phyloP scores from a whole-genome alignment of 1,284 basidiomycete genomes.

The Ganoderma lingzhi region DNA sequence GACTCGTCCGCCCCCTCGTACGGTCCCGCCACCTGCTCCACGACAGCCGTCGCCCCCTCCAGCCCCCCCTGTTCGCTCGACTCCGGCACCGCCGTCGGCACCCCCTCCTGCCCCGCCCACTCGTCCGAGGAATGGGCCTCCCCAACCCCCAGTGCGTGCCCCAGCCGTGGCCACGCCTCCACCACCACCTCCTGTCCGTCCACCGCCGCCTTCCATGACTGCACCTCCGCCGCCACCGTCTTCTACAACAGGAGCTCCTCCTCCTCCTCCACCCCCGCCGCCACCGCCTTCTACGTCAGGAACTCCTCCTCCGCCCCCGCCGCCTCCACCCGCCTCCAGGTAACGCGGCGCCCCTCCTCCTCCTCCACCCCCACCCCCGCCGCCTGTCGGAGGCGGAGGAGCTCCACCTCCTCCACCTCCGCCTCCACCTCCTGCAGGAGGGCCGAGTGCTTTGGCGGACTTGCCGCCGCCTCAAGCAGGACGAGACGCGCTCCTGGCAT shows the following conservation, averaged over 20 bases:
- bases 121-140: slow-evolving; percentile 43
- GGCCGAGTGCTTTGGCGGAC: slow-evolving; percentile 38
- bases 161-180: slow-evolving; percentile 45
- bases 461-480: slow-evolving; percentile 50
- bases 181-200: slow-evolving; percentile 46
- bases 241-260: slow-evolving; percentile 41
- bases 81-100: slow-evolving; percentile 32
- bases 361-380: slow-evolving; percentile 46
- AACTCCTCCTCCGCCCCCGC: slow-evolving; percentile 44
- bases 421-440: slow-evolving; percentile 38
- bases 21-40: slow-evolving; percentile 23
- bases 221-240: slow-evolving; percentile 43
- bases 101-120: slow-evolving; percentile 31
- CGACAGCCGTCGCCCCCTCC: slow-evolving; percentile 31
- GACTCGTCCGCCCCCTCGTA: slow-evolving; percentile 30
- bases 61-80: slow-evolving; percentile 36
- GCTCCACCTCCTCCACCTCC: slow-evolving; percentile 37
- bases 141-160: slow-evolving; percentile 45
- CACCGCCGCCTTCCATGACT: slow-evolving; percentile 39
- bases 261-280: slow-evolving; percentile 40
- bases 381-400: slow-evolving; percentile 45
- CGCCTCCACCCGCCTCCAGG: slow-evolving; percentile 41
- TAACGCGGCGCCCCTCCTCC: slow-evolving; percentile 41
- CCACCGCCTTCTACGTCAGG: slow-evolving; percentile 40
- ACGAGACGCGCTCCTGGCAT: slow-evolving; percentile 69